phyloP scores from a whole-genome alignment of 192 early-diverging fungal species.

The Haplosporangium gracile region DNA sequence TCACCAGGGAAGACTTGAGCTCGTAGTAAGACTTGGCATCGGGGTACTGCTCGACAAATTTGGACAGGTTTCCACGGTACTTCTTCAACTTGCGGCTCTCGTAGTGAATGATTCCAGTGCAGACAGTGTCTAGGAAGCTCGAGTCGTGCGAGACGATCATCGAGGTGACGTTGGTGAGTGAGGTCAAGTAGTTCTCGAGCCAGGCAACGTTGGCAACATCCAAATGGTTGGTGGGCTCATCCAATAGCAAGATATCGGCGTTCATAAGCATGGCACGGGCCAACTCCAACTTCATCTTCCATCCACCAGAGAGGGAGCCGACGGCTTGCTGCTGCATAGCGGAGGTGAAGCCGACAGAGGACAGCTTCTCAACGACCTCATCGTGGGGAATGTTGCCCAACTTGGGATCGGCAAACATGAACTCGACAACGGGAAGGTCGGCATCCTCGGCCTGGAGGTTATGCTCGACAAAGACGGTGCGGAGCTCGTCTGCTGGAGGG shows the following conservation, averaged over 20 bases:
- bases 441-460: slow-evolving; percentile 79
- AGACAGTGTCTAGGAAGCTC: slow-evolving; percentile 83
- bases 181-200: slow-evolving; percentile 79
- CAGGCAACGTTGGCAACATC: slow-evolving; percentile 73
- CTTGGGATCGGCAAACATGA: slow-evolving; percentile 70
- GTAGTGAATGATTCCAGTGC: slow-evolving; percentile 89
- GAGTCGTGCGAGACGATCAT: slow-evolving; percentile 93
- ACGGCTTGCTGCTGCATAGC: slow-evolving; percentile 73
- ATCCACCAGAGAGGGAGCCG: slow-evolving; percentile 84
- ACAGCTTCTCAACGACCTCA: slow-evolving; percentile 61
- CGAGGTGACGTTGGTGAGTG: slow-evolving; percentile 80
- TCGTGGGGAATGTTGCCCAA: slow-evolving; percentile 67
- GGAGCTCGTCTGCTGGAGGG: slow-evolving; percentile 79
- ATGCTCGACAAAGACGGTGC: slow-evolving; percentile 87
- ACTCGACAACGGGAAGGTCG: slow-evolving; percentile 79
- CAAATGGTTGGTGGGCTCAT: slow-evolving; percentile 91
- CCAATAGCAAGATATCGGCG: slow-evolving; percentile 86
- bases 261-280: slow-evolving; percentile 89
- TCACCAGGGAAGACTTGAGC: slow-evolving; percentile 71
- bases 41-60: slow-evolving; percentile 82
- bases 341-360: slow-evolving; percentile 75
- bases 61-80: slow-evolving; percentile 82
- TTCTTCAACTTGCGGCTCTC: slow-evolving; percentile 83
- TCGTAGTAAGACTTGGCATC: slow-evolving; percentile 86
- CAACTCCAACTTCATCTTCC: slow-evolving; percentile 93